phyloP scores from a whole-genome alignment of 768 basidiomycete species.

The Rubroboletus satanas region DNA sequence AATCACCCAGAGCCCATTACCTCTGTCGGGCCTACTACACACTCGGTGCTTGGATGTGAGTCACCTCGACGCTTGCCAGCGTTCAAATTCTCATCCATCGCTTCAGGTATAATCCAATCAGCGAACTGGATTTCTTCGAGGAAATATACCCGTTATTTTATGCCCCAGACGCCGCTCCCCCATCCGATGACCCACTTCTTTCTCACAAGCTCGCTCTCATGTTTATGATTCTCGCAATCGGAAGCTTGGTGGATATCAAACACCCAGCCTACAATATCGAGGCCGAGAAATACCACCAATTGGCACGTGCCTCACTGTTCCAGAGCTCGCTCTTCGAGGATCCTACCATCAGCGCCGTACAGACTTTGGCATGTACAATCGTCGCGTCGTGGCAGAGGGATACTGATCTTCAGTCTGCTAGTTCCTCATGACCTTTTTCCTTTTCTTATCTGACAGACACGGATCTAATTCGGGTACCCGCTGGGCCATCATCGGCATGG shows the following conservation, averaged over 20 bases:
- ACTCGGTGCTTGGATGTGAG: slow-evolving; percentile 71
- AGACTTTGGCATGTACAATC: slow-evolving; percentile 50
- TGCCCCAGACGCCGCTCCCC: slow-evolving; percentile 38
- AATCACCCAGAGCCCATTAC: slow-evolving; percentile 54
- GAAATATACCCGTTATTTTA: slow-evolving; percentile 62
- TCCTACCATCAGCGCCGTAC: slow-evolving; percentile 64
- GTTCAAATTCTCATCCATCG: slow-evolving; percentile 4
- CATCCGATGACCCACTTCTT: slow-evolving; percentile 47
- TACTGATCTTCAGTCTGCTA: slow-evolving; percentile 26
- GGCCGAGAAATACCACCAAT: slow-evolving; percentile 66
- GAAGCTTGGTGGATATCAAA: slow-evolving; percentile 55
- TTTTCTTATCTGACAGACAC: slow-evolving; percentile 66
- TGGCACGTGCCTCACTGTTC: slow-evolving; percentile 63
- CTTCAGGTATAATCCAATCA: slow-evolving; percentile 65
- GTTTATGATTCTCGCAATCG: slow-evolving; percentile 67
- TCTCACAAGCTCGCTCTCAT: slow-evolving; percentile 61
- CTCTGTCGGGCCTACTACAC: slow-evolving; percentile 59
- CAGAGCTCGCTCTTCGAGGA: slow-evolving; percentile 62
- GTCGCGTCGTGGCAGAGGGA: slow-evolving; percentile 27
- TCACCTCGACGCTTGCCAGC: slow-evolving; percentile 2
- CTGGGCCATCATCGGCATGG: slow-evolving; percentile 67
- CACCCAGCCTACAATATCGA: slow-evolving; percentile 59
- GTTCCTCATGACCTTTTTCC: slow-evolving; percentile 69
- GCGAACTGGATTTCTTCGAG: slow-evolving; percentile 53
- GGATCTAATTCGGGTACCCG: slow-evolving; percentile 61